These are phyloP conservation scores for Didymella keratinophila DNA, from an alignment of 2,329 filamentous ascomycete genomes.

Conservation along the genomic window DNA sequence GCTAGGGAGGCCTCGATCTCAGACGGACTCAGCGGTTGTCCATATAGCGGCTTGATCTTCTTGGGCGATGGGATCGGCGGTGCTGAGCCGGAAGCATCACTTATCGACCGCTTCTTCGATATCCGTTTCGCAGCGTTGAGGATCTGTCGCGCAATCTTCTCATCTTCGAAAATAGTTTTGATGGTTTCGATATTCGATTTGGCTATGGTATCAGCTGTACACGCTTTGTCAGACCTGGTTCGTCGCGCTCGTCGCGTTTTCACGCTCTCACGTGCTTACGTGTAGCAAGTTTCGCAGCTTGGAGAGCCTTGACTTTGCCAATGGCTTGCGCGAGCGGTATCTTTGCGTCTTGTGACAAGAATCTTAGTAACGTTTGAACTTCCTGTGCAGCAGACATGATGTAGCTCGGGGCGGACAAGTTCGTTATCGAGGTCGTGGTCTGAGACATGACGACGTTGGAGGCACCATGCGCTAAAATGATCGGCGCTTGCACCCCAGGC, in stretches of 20 bases:
- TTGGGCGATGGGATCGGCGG: slow-evolving; percentile 46
- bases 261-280: slow-evolving; percentile 54
- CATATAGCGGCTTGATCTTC: slow-evolving; percentile 43
- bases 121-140: slow-evolving; percentile 64
- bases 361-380: slow-evolving; percentile 61
- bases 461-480: slow-evolving; percentile 26
- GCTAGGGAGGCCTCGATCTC: slow-evolving; percentile 69
- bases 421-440: neutral
- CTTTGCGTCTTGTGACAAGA: slow-evolving; percentile 66
- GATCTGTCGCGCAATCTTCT: slow-evolving; percentile 65
- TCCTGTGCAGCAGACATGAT: slow-evolving; percentile 48
- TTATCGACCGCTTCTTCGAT: slow-evolving; percentile 62
- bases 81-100: slow-evolving; percentile 28
- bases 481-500: slow-evolving; percentile 19
- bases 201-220: slow-evolving; percentile 57
- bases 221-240: slow-evolving; percentile 22
- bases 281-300: slow-evolving; percentile 58
- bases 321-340: slow-evolving; percentile 64
- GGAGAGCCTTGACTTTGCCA: slow-evolving; percentile 62
- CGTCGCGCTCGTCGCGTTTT: slow-evolving; percentile 22
- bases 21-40: slow-evolving; percentile 54
- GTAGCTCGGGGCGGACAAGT: too few relatives aligned
- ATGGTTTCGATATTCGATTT: slow-evolving; percentile 57
- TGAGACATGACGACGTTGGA: slow-evolving; percentile 3
- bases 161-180: slow-evolving; percentile 57